A percentile compares a stretch with the other conserved stretches of the same genome.
These are phyloP conservation scores for Tuber calosporum DNA, from an alignment of 495 filamentous ascomycete genomes.

Conservation along the genomic window DNA sequence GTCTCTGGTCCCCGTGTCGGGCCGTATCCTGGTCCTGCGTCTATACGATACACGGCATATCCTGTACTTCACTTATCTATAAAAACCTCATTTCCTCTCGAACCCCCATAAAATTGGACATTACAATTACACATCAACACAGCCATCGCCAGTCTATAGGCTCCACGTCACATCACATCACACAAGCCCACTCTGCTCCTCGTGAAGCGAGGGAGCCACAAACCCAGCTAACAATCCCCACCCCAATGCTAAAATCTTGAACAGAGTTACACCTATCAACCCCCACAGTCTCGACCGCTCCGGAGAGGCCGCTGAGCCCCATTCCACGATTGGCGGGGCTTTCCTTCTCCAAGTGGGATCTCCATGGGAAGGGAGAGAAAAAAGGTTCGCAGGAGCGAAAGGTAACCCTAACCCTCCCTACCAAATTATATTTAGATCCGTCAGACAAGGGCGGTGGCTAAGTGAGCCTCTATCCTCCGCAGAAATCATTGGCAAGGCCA, in stretches of 20 bases:
- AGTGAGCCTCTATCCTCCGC: not conserved
- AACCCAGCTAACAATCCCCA: not conserved
- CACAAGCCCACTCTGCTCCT: not conserved
- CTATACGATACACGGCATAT: not conserved
- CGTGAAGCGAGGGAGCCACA: not conserved
- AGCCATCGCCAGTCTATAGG: not conserved
- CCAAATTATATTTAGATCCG: not conserved
- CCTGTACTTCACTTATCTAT: not conserved
- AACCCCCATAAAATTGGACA: not conserved
- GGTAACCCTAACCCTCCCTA: not conserved
- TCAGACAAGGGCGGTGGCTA: not conserved
- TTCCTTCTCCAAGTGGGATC: not conserved
- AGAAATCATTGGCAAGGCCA: not conserved
- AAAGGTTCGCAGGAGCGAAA: not conserved
- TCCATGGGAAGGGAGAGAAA: not conserved
- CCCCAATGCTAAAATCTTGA: not conserved
- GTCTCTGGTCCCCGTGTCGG: not conserved
- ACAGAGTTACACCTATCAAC: not conserved
- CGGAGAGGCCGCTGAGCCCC: not conserved
- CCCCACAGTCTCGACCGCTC: not conserved
- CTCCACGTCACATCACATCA: not conserved
- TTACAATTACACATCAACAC: not conserved
- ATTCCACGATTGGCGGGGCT: not conserved
- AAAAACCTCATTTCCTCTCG: not conserved
- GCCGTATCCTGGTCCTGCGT: not conserved